Evolutionary conservation across 306 rosid genomes (phyloP).

Genomic region (Hippophae gyantsensis): DNA sequence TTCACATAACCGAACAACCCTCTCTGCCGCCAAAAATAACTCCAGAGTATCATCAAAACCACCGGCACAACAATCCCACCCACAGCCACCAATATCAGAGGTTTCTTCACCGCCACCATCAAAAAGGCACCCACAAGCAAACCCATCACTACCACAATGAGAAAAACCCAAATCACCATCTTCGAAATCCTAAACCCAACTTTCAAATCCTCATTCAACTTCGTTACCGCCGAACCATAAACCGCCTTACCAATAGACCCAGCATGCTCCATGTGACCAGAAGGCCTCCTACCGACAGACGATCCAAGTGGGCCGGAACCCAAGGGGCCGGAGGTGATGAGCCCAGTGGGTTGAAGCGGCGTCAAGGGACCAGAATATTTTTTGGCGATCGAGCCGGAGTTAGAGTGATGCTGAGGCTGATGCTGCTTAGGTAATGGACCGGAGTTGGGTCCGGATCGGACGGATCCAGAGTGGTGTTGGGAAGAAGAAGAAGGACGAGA

Average conservation of each 20-base stretch:
- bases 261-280: constrained; percentile 42
- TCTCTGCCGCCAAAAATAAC: constrained; percentile 51
- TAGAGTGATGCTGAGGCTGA: constrained; percentile 22
- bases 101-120: constrained; percentile 88
- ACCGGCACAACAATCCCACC: constrained; percentile 46
- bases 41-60: constrained; percentile 46
- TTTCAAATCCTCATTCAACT: constrained; percentile 48
- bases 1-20: constrained; percentile 70
- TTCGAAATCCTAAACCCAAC: constrained; percentile 69
- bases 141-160: constrained; percentile 69
- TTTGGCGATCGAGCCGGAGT: constrained; percentile 46
- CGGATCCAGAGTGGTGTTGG: constrained; percentile 51
- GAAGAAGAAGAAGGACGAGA: constrained; percentile 63
- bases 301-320: constrained; percentile 54
- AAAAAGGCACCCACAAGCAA: constrained; percentile 80
- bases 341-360: constrained; percentile 52
- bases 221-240: constrained; percentile 81
- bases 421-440: constrained; percentile 24
- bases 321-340: constrained; percentile 70
- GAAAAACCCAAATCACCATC: constrained; percentile 60
- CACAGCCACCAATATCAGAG: constrained; percentile 49
- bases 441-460: constrained; percentile 82
- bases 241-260: constrained; percentile 43
- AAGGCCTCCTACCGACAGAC: constrained; percentile 29
- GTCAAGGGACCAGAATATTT: constrained; percentile 63